Base-by-base conservation (phyloP, 306 rosid genomes). In the Casuarina equisetifolia region DNA sequence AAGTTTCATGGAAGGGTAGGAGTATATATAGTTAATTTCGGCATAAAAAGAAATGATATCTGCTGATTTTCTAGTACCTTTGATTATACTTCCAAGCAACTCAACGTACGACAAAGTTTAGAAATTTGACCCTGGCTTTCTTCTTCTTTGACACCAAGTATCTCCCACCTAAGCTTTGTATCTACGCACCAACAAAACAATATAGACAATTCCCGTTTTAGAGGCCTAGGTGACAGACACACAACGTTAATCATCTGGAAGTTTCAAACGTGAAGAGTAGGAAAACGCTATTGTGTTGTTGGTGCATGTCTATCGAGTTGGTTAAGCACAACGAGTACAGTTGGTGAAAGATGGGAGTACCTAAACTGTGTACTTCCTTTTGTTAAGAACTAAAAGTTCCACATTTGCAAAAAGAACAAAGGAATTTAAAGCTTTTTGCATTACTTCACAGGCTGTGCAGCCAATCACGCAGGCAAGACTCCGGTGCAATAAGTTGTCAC, bases 21-120 rank as follows among this genome's bases (percentile, higher is more conserved):
- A 39, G 43, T 81, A 82, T 85, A 80, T 85, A 82, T 78, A 82
- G 71, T 72, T 49, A 69, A 45, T 64, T 73, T 54, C 70, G 2
- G 5, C 13, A 5, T 71, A 54, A 58, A 61, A 52, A 55, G 16
- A 1, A 66, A 67, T 17, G 4, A 40, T 57, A 5, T 44, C 6
- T 44, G 8, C 48, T 6, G 19, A 52, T 59, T 72, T 76, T 62
- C 38, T 45, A 3, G 39, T n/a, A 49, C 42, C 70, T 58, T 84
- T 19, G 50, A 70, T 53, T 66, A 80, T 82, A 70, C 93, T 87
- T 89, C 59, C 45, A 89, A 91, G 93, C 77, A 61, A 89, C 97
- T 86, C 89, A 82, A 84, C 53, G 76, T 69, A 74, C 81, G 76
- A 81, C 71, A 52, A 54, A 76, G 81, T 89, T 76, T 80, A 44